Base-by-base conservation (phyloP, 805 yeast species). In the Suhomyces xylopsoci region DNA sequence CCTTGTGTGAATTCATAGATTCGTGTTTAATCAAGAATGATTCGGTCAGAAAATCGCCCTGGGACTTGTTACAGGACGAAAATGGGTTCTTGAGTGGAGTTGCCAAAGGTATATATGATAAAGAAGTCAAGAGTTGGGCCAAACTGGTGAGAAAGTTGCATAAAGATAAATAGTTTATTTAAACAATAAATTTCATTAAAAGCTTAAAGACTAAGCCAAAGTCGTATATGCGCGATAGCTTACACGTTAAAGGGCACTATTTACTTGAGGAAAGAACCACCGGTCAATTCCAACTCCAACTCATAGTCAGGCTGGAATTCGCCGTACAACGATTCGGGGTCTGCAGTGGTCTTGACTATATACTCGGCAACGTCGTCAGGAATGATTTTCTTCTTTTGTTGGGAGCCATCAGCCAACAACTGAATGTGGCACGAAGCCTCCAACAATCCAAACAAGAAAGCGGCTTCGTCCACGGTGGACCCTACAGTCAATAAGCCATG, bases 401-500 rank as follows among this genome's bases (percentile, higher is more conserved):
- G 74, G 25, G 81, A 80, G 3, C 88, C 69, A 26, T 86, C 90
- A 3, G 80, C 87, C 53, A 80, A 65, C 62, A 87, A 66, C 67
- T 87, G 92, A n/a, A 79, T 79, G 62, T 84, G 79, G 63, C 92
- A 87, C 8, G 79, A 62, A 59, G 80, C 76, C 63, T 87, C 92
- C 82, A 85, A 76, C 49, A 83, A 65, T 1, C 83, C 76, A 68
- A 80, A 87, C 52, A 84, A 64, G 63, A 80, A 82, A 2, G 90
- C 90, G 9, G 92, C 91, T 68, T 85, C 91, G 61, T 85, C 91
- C 10, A 86, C 84, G 5, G 89, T 85, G 38, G 68, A 57, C 24
- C 92, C 93, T 5, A 82, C 86, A 1, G 91, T 86, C 59, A 87
- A 66, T 32, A 86, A 74, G 26, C 93, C 92, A 64, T 87, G 93